Conservation (phyloP, 2,329 filamentous ascomycete species). For the Trichoderma brevicompactum region DNA sequence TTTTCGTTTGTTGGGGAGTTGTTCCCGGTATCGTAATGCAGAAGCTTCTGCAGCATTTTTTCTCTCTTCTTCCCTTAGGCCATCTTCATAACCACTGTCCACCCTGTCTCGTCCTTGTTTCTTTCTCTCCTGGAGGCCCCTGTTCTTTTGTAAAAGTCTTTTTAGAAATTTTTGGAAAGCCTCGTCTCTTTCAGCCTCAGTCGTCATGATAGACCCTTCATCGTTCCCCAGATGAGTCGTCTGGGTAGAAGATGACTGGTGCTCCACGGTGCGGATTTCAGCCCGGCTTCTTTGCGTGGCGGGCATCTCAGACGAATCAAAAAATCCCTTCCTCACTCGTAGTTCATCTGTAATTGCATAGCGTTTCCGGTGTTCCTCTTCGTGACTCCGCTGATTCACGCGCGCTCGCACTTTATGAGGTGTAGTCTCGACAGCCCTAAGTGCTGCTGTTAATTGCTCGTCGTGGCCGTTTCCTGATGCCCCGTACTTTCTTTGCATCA, state of each 20-base stretch:
- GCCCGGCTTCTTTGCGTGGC: neutral
- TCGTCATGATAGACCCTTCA: neutral
- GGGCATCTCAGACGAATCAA: neutral
- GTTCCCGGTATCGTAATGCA: neutral
- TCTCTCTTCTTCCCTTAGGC: neutral
- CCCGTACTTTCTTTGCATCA: neutral
- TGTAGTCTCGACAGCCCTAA: constrained; percentile 27
- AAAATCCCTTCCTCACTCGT: neutral
- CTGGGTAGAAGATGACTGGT: neutral
- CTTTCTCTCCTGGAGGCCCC: neutral
- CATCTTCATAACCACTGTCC: constrained; percentile 1
- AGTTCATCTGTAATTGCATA: neutral
- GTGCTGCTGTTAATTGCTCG: constrained; percentile 26
- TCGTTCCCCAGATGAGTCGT: neutral
- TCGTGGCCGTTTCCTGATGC: constrained; percentile 19
- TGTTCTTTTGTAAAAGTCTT: constrained; percentile 33
- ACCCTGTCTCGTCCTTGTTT: neutral
- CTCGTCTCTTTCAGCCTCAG: constrained; percentile 19
- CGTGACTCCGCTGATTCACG: neutral
- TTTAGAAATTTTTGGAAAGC: constrained; percentile 39
- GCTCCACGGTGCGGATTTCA: neutral
- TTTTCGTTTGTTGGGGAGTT: neutral
- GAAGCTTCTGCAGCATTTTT: neutral
- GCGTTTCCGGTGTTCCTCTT: neutral
- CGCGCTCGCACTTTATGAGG: constrained; percentile 13